Conservation (phyloP, 768 basidiomycete genomes). For the Phaeotremella skinneri region DNA sequence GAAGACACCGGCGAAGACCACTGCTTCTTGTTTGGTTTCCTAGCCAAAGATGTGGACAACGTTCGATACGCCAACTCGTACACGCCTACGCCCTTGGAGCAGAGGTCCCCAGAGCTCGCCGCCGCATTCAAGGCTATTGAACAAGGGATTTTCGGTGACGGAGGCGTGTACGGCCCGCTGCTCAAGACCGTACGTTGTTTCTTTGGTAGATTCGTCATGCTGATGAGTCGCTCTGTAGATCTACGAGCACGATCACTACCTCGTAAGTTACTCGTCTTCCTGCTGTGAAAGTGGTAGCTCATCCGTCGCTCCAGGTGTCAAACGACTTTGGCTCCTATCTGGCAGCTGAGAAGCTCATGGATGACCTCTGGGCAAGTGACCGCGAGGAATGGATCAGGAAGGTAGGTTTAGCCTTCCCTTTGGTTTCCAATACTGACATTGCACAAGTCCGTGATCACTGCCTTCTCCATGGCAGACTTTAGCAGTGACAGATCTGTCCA, state of each 20-base stretch:
- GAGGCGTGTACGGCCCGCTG: slow-evolving; percentile 79
- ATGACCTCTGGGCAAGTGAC: slow-evolving; percentile 75
- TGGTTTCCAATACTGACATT: slow-evolving; percentile 65
- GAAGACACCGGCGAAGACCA: slow-evolving; percentile 84
- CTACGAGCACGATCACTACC: slow-evolving; percentile 45
- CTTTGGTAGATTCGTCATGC: not conserved
- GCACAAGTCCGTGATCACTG: slow-evolving; percentile 35
- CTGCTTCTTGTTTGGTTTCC: slow-evolving; percentile 65
- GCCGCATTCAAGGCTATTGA: slow-evolving; percentile 74
- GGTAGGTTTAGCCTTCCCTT: not conserved
- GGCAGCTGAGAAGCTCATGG: slow-evolving; percentile 77
- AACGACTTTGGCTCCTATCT: slow-evolving; percentile 96
- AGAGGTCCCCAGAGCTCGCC: slow-evolving; percentile 80
- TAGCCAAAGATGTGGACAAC: slow-evolving; percentile 66
- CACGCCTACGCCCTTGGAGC: slow-evolving; percentile 72
- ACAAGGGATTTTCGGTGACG: slow-evolving; percentile 66
- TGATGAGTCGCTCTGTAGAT: slow-evolving; percentile 13
- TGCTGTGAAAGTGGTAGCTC: slow-evolving; percentile 70
- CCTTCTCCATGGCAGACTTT: slow-evolving; percentile 85
- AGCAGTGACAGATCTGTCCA: slow-evolving; percentile 89
- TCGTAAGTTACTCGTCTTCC: slow-evolving; percentile 45
- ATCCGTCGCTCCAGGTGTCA: slow-evolving; percentile 67
- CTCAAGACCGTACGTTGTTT: slow-evolving; percentile 16
- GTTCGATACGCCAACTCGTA: slow-evolving; percentile 82
- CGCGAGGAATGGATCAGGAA: slow-evolving; percentile 87